Percentiles rank a stretch among this genome's conserved stretches.
Conservation (phyloP, 257 asterid genomes). For the Solanum appendiculatum region DNA sequence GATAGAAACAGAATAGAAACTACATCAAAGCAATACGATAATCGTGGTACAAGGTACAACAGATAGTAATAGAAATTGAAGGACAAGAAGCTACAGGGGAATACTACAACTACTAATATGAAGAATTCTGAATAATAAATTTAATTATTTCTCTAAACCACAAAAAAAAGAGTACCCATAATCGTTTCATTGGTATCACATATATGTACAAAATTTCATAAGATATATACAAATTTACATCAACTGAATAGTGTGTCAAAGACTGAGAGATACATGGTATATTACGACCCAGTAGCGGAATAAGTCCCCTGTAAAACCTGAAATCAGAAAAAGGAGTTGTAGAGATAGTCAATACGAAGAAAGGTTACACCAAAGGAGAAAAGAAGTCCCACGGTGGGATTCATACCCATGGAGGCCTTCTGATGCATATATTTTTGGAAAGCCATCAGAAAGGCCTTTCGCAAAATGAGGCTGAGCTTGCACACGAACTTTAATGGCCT, state of each 20-base stretch:
- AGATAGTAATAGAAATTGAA: background rate
- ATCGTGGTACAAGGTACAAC: background rate
- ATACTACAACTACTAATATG: background rate
- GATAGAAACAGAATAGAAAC: background rate
- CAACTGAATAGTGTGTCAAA: background rate
- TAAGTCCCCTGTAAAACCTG: conserved; percentile 37
- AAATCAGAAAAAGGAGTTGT: background rate
- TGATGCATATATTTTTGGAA: conserved; percentile 27
- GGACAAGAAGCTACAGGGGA: background rate
- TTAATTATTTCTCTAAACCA: background rate
- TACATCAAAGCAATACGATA: background rate
- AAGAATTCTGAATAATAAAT: background rate
- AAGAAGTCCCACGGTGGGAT: background rate
- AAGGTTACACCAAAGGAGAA: background rate
- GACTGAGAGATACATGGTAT: conserved; percentile 27
- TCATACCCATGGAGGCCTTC: conserved; percentile 35
- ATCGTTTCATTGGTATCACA: background rate
- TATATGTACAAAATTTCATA: background rate
- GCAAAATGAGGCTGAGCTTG: conserved; percentile 38
- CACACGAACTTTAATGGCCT: conserved; percentile 40
- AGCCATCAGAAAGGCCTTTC: conserved; percentile 33
- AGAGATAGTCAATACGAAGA: background rate
- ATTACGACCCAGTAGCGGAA: conserved; percentile 40
- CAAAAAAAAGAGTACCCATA: background rate
- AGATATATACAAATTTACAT: background rate